Evolutionary conservation across 2,329 filamentous ascomycete species (phyloP).

Genomic region (Coniochaeta ligniaria): DNA sequence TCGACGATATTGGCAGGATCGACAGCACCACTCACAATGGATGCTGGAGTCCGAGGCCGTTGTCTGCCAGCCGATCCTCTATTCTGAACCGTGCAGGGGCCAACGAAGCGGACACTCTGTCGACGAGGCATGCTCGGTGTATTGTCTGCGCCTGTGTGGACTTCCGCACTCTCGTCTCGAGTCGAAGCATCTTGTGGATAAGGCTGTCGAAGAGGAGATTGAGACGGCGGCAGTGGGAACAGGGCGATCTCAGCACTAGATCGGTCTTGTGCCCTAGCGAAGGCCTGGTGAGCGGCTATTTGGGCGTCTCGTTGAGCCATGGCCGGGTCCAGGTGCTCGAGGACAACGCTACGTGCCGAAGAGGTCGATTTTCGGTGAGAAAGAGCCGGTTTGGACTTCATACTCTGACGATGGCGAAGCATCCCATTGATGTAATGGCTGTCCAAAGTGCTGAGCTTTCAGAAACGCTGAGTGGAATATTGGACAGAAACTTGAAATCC

Average conservation of each 20-base stretch:
- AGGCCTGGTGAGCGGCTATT: conserved; percentile 55
- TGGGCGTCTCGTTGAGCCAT: conserved; percentile 52
- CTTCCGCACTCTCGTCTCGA: conserved; percentile 13
- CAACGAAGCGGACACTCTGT: conserved; percentile 50
- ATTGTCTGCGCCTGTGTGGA: too few relatives aligned
- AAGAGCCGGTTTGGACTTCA: conserved; percentile 34
- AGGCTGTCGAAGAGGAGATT: conserved; percentile 9
- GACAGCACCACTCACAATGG: background rate
- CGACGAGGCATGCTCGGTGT: conserved; percentile 28
- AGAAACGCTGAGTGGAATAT: background rate
- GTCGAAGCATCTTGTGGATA: conserved; percentile 8
- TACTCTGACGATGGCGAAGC: conserved; percentile 28
- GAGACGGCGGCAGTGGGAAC: conserved; percentile 22
- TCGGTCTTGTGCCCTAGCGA: conserved; percentile 40
- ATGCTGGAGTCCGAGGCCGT: background rate
- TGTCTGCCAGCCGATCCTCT: background rate
- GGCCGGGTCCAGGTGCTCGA: conserved; percentile 41
- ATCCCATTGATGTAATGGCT: conserved; percentile 25
- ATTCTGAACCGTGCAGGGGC: conserved; percentile 9
- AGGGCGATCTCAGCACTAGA: conserved; percentile 24
- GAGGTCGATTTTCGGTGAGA: conserved; percentile 47
- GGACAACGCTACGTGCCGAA: conserved; percentile 36
- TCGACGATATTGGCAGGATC: background rate
- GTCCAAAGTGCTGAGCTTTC: background rate
- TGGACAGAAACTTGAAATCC: background rate